phyloP scores from a whole-genome alignment of 345 rosid species.

The Firmiana major region DNA sequence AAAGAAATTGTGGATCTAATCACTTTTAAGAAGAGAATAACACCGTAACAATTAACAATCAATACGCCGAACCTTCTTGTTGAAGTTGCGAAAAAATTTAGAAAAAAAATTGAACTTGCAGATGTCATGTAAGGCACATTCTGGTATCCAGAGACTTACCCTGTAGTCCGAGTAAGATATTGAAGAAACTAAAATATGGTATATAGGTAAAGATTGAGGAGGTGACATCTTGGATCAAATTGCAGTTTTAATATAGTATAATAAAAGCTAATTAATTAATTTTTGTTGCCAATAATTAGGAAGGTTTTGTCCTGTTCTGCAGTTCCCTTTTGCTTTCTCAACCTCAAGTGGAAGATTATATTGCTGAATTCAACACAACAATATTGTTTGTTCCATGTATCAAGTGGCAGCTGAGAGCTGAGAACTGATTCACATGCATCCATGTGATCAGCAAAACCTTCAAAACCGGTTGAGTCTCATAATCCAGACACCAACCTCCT shows the following conservation, averaged over 20 bases:
- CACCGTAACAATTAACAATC: too few relatives aligned
- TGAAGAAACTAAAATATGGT: too few relatives aligned
- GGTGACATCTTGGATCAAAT: not conserved
- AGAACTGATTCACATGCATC: slow-evolving; percentile 17
- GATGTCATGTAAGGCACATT: too few relatives aligned
- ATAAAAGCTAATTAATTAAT: not conserved
- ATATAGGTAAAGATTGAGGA: not conserved
- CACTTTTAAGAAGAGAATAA: too few relatives aligned
- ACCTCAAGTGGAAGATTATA: not conserved
- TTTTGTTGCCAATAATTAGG: not conserved
- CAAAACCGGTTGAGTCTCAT: too few relatives aligned
- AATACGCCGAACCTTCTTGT: too few relatives aligned
- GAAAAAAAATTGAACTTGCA: too few relatives aligned
- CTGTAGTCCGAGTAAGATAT: not conserved
- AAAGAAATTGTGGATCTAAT: too few relatives aligned
- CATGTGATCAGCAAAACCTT: slow-evolving; percentile 19
- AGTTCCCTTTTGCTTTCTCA: not conserved
- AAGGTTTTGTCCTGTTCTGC: not conserved
- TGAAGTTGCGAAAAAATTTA: too few relatives aligned
- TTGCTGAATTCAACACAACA: slow-evolving; percentile 1
- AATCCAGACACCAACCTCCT: not conserved
- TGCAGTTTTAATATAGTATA: not conserved
- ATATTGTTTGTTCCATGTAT: not conserved
- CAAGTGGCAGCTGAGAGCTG: not conserved
- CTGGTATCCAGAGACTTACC: too few relatives aligned